A percentile compares a stretch with the other conserved stretches of the same genome.
Evolutionary conservation across 2,329 filamentous ascomycete genomes (phyloP).

Genomic region (Tympanopsis confertula): DNA sequence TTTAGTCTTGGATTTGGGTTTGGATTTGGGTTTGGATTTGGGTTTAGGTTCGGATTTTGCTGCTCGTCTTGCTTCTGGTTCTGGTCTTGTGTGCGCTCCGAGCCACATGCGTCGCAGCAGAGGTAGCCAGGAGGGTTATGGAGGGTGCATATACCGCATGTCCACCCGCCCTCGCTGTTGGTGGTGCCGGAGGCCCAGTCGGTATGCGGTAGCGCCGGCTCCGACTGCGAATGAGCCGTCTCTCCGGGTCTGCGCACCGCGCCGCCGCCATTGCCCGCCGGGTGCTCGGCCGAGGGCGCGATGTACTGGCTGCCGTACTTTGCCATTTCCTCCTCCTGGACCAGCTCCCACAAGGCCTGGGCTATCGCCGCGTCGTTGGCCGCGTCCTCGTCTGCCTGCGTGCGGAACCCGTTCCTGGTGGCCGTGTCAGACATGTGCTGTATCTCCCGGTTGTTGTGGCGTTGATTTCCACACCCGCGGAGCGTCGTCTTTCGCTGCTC

Average conservation of each 20-base stretch:
- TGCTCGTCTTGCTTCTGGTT: slow-evolving; percentile 5
- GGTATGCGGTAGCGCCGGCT: slow-evolving; percentile 15
- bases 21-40: slow-evolving; percentile 3
- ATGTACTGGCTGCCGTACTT: slow-evolving; percentile 44
- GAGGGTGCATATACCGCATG: slow-evolving; percentile 42
- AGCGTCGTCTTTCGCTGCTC: slow-evolving; percentile 56
- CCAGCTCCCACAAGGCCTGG: slow-evolving; percentile 73
- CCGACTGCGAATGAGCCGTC: neutral
- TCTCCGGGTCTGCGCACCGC: slow-evolving; percentile 10
- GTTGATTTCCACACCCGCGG: slow-evolving; percentile 66
- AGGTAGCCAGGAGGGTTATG: slow-evolving; percentile 37
- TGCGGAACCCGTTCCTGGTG: slow-evolving; percentile 64
- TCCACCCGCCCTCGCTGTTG: slow-evolving; percentile 26
- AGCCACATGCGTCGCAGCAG: slow-evolving; percentile 44
- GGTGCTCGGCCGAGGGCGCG: slow-evolving; percentile 33
- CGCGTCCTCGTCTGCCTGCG: slow-evolving; percentile 75
- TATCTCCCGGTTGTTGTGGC: slow-evolving; percentile 54
- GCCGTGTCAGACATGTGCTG: slow-evolving; percentile 51
- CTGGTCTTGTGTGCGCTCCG: slow-evolving; percentile 22
- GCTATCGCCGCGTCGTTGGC: slow-evolving; percentile 81
- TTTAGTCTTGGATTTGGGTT: slow-evolving; percentile 2
- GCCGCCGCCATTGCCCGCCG: slow-evolving; percentile 29
- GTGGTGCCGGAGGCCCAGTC: slow-evolving; percentile 3
- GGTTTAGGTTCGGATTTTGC: slow-evolving; percentile 5
- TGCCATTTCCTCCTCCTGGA: slow-evolving; percentile 62